Evolutionary conservation across 1,139 yeast species (phyloP), one percentile per base, ranked within the genome.

Genomic region (Pichia sp.): DNA sequence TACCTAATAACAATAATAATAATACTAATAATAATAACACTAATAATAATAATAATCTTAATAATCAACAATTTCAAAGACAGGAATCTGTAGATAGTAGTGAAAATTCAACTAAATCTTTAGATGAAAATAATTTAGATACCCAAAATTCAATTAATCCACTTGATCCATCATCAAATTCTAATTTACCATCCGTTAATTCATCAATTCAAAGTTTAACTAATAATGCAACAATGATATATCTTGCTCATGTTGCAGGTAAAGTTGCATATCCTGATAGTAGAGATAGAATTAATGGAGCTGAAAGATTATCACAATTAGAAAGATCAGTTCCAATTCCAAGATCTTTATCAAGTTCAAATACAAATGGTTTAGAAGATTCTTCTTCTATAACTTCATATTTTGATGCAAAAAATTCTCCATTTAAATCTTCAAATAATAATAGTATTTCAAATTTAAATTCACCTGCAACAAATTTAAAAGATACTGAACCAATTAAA

Each of bases 241-340:
- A 81, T 59, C 64, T 85, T 34, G 90, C 92, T 3, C 81, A 81
- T 53, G 86, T 88, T 0, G 90, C 90, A 0, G 90, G 89, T 0
- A 74, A 78, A 5, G 80, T 83, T 31, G 86, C 89, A 4, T 73
- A 76, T 52, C 83, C 83, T 2, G 86, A 80, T 57, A 81, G 74
- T 52, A 67, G 84, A 53, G 86, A 83, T 59, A 71, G 83, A 39
- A 78, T 83, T 34, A 86, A 83, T 63, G 94, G 86, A 1, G 67
- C 75, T 50, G 73, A 73, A 47, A 75, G 70, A 63, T 83, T 70
- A 65, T 76, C 70, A 60, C 78, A 65, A 63, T 69, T 67, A 32
- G 83, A 71, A 45, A 54, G 39, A 42, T 45, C 53, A 2, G 46
- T 48, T 1, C 53, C 53, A 3, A 44, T 44, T 11, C 49, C 50